These are phyloP conservation scores for Penicillium subrubescens DNA, from an alignment of 495 filamentous ascomycete species.

Conservation along the genomic window DNA sequence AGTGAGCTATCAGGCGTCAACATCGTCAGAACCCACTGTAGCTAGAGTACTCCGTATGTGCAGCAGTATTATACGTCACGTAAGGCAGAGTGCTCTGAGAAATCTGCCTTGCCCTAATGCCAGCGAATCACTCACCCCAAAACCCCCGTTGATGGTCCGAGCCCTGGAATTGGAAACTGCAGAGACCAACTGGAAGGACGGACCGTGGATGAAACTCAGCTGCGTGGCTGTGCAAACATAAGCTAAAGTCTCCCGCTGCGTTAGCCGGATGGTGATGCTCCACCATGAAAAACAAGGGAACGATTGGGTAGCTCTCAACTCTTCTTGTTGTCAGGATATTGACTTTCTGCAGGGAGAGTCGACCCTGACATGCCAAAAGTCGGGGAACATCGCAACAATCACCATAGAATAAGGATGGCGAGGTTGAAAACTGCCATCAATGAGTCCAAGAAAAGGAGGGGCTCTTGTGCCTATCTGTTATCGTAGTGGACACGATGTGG, in stretches of 20 bases:
- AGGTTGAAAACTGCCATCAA: not conserved
- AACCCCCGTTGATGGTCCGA: slow-evolving; percentile 10
- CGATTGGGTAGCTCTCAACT: not conserved
- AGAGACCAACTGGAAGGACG: not conserved
- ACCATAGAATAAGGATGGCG: not conserved
- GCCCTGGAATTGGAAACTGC: not conserved
- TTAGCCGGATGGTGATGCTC: slow-evolving; percentile 2
- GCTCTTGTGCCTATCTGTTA: slow-evolving; percentile 15
- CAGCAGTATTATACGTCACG: slow-evolving; percentile 4
- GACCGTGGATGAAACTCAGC: slow-evolving; percentile 25
- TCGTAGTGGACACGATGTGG: slow-evolving; percentile 19
- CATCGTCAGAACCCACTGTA: not conserved
- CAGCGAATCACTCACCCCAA: not conserved
- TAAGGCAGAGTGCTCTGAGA: slow-evolving; percentile 10
- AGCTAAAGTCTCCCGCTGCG: slow-evolving; percentile 5
- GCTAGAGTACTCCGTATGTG: no score
- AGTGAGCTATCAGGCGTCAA: slow-evolving; percentile 1
- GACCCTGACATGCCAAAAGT: not conserved
- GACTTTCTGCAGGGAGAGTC: not conserved
- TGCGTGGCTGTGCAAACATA: slow-evolving; percentile 39
- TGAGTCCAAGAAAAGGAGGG: not conserved
- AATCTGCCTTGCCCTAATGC: slow-evolving; percentile 19
- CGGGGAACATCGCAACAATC: not conserved
- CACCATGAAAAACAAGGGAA: not conserved
- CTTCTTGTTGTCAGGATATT: not conserved